Evolutionary conservation across 176 grass and related monocot genomes (phyloP), one percentile per base, ranked within the genome.

Genomic region (Triticum timopheevii): DNA sequence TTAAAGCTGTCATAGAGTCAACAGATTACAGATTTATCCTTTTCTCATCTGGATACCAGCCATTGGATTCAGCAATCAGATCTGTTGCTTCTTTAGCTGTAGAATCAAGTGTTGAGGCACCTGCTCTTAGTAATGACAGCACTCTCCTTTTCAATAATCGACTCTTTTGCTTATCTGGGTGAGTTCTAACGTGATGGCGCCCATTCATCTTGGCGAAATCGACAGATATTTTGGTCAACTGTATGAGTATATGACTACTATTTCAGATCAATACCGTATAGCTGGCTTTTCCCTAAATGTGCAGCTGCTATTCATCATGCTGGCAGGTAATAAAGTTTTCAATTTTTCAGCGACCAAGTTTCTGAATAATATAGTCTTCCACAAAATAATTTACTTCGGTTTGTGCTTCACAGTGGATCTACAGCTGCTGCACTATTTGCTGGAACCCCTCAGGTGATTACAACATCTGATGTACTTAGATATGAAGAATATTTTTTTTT

Each of bases 91-190:
- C 71, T 88, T 88, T 74, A 83, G 67, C 61, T 54, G 23, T 71
- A 66, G 64, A 83, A 87, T 76, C 82, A 71, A 72, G 80, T 74
- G 76, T 5, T 22, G 42, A 64, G 11, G 10, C 69, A 80, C 10
- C 58, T 78, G 20, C 35, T 54, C 47, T 20, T 52, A 9, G 67
- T 67, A 56, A 28, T 67, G 94, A 90, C 16, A 81, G 86, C 49
- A 89, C 73, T 87, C 36, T 95, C 42, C 86, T 95, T 74, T 98
- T 95, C 79, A 87, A 84, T 44, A 79, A 52, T 65, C 80, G 61
- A 49, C 91, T 98, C 28, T 92, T 86, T 64, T 98, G 96, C 88
- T 98, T 98, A 77, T 93, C 88, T 88, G 93, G 96, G 96, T 98
- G 74, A 89, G 86, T 80, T 82, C 24, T 68, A 69, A 25, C 59